Evolutionary conservation across 306 rosid genomes (phyloP).

Genomic region (Gastrolobium bilobum): DNA sequence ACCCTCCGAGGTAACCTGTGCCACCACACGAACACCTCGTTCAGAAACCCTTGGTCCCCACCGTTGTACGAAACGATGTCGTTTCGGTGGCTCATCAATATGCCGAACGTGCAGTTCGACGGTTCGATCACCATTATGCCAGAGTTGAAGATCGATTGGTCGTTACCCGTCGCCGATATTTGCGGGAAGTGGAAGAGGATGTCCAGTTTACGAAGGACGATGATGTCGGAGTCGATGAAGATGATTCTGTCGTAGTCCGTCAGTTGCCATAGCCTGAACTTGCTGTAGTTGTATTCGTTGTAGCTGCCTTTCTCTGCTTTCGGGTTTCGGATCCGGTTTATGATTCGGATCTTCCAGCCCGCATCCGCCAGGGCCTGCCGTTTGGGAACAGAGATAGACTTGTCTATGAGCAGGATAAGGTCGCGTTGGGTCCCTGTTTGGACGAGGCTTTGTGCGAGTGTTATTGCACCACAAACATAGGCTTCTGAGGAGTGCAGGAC

Average conservation of each 20-base stretch:
- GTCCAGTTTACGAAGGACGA: conserved; percentile 78
- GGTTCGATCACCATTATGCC: conserved; percentile 93
- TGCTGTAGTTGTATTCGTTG: conserved; percentile 95
- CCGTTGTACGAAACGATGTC: conserved; percentile 83
- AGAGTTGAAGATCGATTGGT: conserved; percentile 77
- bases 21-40: conserved; percentile 93
- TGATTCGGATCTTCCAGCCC: conserved; percentile 76
- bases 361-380: conserved; percentile 63
- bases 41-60: conserved; percentile 90
- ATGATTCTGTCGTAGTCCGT: conserved; percentile 74
- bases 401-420: conserved; percentile 75
- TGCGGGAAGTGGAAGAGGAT: conserved; percentile 84
- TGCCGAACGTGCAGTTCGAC: conserved; percentile 74
- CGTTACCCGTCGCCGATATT: conserved; percentile 82
- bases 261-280: conserved; percentile 88
- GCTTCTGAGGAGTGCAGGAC: conserved; percentile 75
- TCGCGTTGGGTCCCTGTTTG: conserved; percentile 78
- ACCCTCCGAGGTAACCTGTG: conserved; percentile 85
- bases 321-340: conserved; percentile 79
- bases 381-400: conserved; percentile 62
- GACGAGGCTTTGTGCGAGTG: conserved; percentile 78
- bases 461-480: conserved; percentile 87
- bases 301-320: conserved; percentile 63
- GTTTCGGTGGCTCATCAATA: conserved; percentile 57
- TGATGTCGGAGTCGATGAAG: conserved; percentile 84